Base-by-base conservation (phyloP, 140 eudicot genomes). In the Stevia rebaudiana region DNA sequence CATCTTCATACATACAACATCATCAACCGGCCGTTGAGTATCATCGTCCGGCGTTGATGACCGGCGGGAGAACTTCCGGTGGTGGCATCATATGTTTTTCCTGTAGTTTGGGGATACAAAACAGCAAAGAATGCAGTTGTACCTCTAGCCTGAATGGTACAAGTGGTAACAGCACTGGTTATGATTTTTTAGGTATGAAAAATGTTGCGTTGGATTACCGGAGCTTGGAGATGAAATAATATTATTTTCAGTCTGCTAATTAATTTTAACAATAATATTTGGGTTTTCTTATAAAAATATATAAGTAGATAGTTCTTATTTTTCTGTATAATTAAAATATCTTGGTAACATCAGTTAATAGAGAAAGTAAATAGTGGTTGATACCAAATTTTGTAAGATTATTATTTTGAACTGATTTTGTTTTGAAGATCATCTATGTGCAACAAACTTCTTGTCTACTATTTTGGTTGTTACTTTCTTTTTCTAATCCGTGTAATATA, bases 211-310 rank as follows among this genome's bases (percentile, higher is more conserved):
- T 87, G 86, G 95, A 87, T 41, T 88, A 76, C 61, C 85, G 98
- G 85, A 83, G 95, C 77, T 85, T 91, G 94, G 98, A 91, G 77
- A 91, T 85, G 95, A 91, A 87, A 76, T 91, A 72, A 65, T 64
- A 24, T 25, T 18, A 3, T 28, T 5, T 61, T 52, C 36, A 28
- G 16, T 65, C 43, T 65, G 48, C 37, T 16, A 54, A 21, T 22
- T 64, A 71, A 23, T 63, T 43, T 53, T n/a, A 76, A 55, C 44
- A 17, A 39, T 49, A 24, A 21, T 70, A 56, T 65, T 64, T 71
- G 55, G 53, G 11, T 23, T 49, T 43, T 48, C 65, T 64, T 11
- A 16, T 25, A 24, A 36, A 57, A 36, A 23, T 58, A 50, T 69
- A 62, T 59, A 17, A 37, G 22, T 74, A 73, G 68, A n/a, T 3